A percentile compares a stretch with the other conserved stretches of the same genome.
Conservation (phyloP, 2,329 filamentous ascomycete species). For the Fusarium sterilihyphosum region DNA sequence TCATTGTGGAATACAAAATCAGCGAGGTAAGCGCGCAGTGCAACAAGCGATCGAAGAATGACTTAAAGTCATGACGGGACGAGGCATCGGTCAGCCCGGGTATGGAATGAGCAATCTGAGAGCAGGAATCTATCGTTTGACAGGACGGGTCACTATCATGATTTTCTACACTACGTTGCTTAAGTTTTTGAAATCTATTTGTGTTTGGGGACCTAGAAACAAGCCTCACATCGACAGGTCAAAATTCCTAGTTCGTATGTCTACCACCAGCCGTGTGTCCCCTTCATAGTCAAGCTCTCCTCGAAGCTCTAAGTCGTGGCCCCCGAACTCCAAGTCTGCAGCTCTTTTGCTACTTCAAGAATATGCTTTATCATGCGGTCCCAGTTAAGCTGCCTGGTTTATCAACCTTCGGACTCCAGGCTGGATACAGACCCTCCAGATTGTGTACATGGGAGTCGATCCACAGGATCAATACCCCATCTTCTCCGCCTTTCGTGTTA, state of each 20-base stretch:
- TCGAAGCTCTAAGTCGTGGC: conserved; percentile 23
- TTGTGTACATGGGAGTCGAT: conserved; percentile 34
- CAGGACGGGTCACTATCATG: neutral
- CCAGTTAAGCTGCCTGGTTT: conserved; percentile 2
- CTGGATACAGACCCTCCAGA: conserved; percentile 29
- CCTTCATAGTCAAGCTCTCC: conserved; percentile 24
- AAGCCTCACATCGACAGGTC: conserved; percentile 30
- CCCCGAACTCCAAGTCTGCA: conserved; percentile 39
- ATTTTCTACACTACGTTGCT: conserved; percentile 2
- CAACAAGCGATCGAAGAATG: conserved; percentile 7
- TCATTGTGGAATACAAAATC: conserved; percentile 56
- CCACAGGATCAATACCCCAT: conserved; percentile 14
- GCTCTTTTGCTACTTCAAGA: conserved; percentile 33
- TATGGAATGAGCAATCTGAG: neutral
- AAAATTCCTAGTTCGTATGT: conserved; percentile 9
- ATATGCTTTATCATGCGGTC: conserved; percentile 25
- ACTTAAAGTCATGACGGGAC: neutral
- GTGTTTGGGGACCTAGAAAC: conserved; percentile 24
- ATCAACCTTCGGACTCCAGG: conserved; percentile 9
- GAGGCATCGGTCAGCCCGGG: neutral
- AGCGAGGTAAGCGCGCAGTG: conserved; percentile 50
- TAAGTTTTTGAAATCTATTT: conserved; percentile 37
- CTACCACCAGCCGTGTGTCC: conserved; percentile 12
- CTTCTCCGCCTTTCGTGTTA: conserved; percentile 25
- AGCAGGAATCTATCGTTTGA: neutral